A percentile compares a stretch with the other conserved stretches of the same genome.
Conservation (phyloP, 495 filamentous ascomycete genomes). For the Xylaria bambusicola region DNA sequence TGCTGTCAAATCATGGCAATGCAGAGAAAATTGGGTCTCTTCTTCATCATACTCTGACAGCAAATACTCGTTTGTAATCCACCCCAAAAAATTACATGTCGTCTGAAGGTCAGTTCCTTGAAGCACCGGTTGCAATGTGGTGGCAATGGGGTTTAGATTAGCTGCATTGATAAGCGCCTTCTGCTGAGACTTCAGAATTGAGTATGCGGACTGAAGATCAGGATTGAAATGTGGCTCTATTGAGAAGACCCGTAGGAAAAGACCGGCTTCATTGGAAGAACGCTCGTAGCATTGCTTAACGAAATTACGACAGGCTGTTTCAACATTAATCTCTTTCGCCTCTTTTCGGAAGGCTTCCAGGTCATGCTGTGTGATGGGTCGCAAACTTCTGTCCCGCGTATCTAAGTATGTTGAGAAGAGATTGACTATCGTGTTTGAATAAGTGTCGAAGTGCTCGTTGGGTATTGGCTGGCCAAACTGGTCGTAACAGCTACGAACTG, state of each 20-base stretch:
- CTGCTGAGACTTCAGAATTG: slow-evolving; percentile 40
- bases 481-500: slow-evolving; percentile 60
- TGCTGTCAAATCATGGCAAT: slow-evolving; percentile 64
- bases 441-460: slow-evolving; percentile 56
- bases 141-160: slow-evolving; percentile 49
- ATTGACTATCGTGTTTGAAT: slow-evolving; percentile 60
- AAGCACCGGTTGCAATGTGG: slow-evolving; percentile 45
- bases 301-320: slow-evolving; percentile 49
- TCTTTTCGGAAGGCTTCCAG: slow-evolving; percentile 52
- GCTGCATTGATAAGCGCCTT: slow-evolving; percentile 44
- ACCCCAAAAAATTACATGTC: slow-evolving; percentile 75
- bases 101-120: slow-evolving; percentile 45
- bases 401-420: slow-evolving; percentile 47
- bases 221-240: slow-evolving; percentile 49
- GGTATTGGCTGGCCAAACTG: slow-evolving; percentile 59
- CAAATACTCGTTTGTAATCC: slow-evolving; percentile 79
- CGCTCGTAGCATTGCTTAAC: slow-evolving; percentile 54
- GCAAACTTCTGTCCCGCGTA: slow-evolving; percentile 50
- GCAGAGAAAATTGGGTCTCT: slow-evolving; percentile 72
- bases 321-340: slow-evolving; percentile 44
- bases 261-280: slow-evolving; percentile 47
- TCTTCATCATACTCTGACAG: slow-evolving; percentile 73
- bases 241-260: slow-evolving; percentile 51
- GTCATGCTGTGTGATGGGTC: slow-evolving; percentile 56
- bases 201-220: slow-evolving; percentile 46